Base-by-base conservation (phyloP, 805 yeast genomes). In the Alloascoidea africana region DNA sequence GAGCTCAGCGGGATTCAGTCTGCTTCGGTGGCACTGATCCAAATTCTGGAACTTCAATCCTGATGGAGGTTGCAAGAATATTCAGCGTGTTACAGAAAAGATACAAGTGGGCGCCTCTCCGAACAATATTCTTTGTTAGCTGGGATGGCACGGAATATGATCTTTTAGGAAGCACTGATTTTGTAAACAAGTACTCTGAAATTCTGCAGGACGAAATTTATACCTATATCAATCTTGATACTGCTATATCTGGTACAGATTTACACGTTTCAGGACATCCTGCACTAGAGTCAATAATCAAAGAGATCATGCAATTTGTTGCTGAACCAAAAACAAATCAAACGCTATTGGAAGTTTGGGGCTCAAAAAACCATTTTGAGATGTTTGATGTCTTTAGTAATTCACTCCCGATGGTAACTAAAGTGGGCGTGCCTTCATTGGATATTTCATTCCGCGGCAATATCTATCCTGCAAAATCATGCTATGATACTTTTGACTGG, bases 141-240 rank as follows among this genome's bases (percentile, higher is more conserved):
- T 85, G 81, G 61, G 94, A 87, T 48, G 96, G 82, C 1, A 60
- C 80, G 0, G 74, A 76, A 42, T 85, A 80, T 49, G 86, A 86
- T 51, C 59, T 66, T 46, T 94, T 91, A 0, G 97, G 97, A 0
- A 66, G 83, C n/a, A 66, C 87, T 0, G 89, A 80, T 49, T 75
- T 87, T 68, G 63, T 76, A 4, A 82, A 80, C 46, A 58, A 63
- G 27, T 66, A 68, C 39, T 53, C 59, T 14, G 65, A 68, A 16
- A 66, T 63, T 30, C 57, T 85, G 17, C 59, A 64, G 38, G 65
- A 70, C 35, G 77, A 78, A 44, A 77, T 80, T 0, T 75, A 70
- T 47, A 65, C 83, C 0, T 79, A 81, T 45, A 66, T 87, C 41
- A 94, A 87, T 49, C 60, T 87, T 41, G 85, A 76, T 53, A 68